Evolutionary conservation across 345 rosid genomes (phyloP), one percentile per base, ranked within the genome.

Genomic region (Balakata baccata): DNA sequence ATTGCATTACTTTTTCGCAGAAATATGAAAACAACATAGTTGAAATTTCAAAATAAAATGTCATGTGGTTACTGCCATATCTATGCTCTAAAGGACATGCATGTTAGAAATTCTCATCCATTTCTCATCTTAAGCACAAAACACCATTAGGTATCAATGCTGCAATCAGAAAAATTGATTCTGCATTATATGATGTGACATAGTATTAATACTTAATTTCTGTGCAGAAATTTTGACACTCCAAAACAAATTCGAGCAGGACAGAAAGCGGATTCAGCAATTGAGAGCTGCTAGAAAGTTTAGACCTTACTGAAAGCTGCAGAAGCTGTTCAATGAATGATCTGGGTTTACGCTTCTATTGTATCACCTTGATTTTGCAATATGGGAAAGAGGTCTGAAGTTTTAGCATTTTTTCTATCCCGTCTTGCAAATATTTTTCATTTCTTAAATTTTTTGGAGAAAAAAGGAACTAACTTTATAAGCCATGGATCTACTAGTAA

Each of bases 251-350:
- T 92, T 92, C n/a, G 97, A 92, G 87, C 90, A 92, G 82, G 98
- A 94, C 71, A 90, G 82, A 74, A 90, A 90, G 82, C 84, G 92
- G 74, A 92, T 94, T 77, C 97, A 92, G 52, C 93, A 94, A 78
- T 61, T 94, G 81, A 83, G 95, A 81, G 95, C 98, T 69, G 89
- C 97, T 6, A 88, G 97, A 80, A 94, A 88, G 87, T 94, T 94
- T 82, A 81, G 84, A 78, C 98, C 98, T 41, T 94, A 87, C 81
- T 94, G 78, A 87, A 17, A 29, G n/a, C 57, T 58, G 52, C 58
- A 11, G 64, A 46, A 67, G 47, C 9, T 18, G 11, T 18, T 10
- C 22, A 43, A 47, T 43, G 37, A 23, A 57, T 25, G 63, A 51
- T 13, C n/a, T 4, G 1, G 17, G 11, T 17, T 12, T 38, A 14